Evolutionary conservation across 192 early-diverging fungal species (phyloP).

Genomic region (Coemansia sp.): DNA sequence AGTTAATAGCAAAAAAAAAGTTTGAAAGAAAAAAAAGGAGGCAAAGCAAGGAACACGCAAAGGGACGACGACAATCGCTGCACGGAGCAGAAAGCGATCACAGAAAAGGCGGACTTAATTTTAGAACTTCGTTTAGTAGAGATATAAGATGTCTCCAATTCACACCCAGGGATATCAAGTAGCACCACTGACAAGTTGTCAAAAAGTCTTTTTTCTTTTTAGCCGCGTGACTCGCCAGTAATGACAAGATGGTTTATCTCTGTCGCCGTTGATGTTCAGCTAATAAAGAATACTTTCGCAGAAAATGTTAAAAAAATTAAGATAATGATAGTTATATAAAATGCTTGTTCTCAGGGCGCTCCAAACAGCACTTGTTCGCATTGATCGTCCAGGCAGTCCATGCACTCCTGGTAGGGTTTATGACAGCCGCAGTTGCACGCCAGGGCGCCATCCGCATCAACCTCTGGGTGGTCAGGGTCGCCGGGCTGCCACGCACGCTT

Average conservation of each 20-base stretch:
- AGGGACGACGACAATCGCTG: no score
- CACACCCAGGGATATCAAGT: no score
- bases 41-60: background rate
- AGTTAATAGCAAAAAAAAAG: conserved; percentile 20
- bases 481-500: conserved; percentile 36
- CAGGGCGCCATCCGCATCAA: conserved; percentile 60
- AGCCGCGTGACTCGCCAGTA: no score
- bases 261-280: no score
- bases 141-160: no score
- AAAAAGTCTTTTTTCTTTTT: no score
- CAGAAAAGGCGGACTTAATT: background rate
- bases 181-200: no score
- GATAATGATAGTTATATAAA: background rate
- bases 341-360: background rate
- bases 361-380: conserved; percentile 53
- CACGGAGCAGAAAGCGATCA: background rate
- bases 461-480: conserved; percentile 20
- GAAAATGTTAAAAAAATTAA: background rate
- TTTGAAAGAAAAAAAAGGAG: background rate
- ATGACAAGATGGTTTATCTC: no score
- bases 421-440: conserved; percentile 65
- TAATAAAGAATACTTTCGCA: no score
- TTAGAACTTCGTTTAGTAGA: no score
- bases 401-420: conserved; percentile 59
- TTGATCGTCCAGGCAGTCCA: conserved; percentile 58